phyloP scores from a whole-genome alignment of 331 rosid species.

The Spiraea crenata region DNA sequence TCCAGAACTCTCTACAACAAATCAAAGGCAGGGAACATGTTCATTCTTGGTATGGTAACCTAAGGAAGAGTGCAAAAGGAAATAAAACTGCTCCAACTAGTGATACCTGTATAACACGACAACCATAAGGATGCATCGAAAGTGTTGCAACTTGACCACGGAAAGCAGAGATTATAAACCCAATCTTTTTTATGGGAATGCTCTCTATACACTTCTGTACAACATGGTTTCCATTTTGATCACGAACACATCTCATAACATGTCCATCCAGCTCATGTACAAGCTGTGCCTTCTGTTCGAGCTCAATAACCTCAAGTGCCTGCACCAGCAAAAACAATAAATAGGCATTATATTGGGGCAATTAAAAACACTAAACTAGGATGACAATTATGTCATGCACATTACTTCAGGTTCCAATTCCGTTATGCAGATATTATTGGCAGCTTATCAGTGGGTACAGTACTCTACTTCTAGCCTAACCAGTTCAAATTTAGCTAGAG shows the following conservation, averaged over 20 bases:
- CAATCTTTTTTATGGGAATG: conserved; percentile 56
- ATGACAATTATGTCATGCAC: background rate
- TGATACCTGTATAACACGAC: conserved; percentile 90
- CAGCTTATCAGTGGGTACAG: background rate
- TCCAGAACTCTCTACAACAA: conserved; percentile 72
- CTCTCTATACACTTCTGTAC: conserved; percentile 91
- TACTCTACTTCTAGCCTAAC: background rate
- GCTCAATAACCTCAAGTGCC: conserved; percentile 85
- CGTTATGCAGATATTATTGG: background rate
- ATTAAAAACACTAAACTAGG: background rate
- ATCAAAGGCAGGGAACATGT: background rate
- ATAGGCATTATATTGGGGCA: background rate
- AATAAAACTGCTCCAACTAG: background rate
- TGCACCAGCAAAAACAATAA: conserved; percentile 24
- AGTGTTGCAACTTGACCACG: conserved; percentile 60
- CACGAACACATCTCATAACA: conserved; percentile 78
- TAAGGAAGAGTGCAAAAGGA: background rate
- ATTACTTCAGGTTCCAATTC: conserved; percentile 1
- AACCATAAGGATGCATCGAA: conserved; percentile 90
- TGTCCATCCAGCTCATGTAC: conserved; percentile 82
- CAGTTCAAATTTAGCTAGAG: background rate
- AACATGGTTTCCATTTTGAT: conserved; percentile 91
- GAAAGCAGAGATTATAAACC: conserved; percentile 70
- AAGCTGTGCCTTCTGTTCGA: conserved; percentile 67
- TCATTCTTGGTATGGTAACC: background rate